These are phyloP conservation scores for Rhododendron ovatum DNA, from an alignment of 148 eudicot species.

Conservation along the genomic window DNA sequence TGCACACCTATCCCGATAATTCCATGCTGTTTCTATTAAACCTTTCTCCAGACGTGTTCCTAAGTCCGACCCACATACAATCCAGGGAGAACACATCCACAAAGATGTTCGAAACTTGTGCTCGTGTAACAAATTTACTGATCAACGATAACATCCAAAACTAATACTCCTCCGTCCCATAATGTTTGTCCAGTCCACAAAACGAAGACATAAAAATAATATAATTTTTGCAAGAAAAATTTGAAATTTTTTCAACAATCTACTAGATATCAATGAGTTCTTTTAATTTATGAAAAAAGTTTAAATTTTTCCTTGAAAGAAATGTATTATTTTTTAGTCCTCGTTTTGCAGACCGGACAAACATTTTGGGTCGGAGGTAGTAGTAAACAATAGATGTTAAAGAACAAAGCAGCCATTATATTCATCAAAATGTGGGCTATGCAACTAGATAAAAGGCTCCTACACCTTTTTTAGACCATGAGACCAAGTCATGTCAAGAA, in stretches of 20 bases:
- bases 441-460: not conserved
- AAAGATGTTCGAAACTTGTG: not conserved
- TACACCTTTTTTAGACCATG: not conserved
- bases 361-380: no score
- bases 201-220: no score
- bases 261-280: no score
- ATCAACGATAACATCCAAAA: not conserved
- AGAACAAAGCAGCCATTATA: not conserved
- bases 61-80: not conserved
- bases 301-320: no score
- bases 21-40: not conserved
- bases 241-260: no score
- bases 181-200: no score
- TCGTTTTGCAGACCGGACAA: no score
- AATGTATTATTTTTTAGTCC: no score
- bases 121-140: not conserved
- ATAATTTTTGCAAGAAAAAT: no score
- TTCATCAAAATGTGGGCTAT: not conserved
- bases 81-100: not conserved
- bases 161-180: no score
- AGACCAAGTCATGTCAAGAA: not conserved
- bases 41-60: not conserved
- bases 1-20: not conserved
- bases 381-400: not conserved
- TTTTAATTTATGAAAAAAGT: no score